phyloP scores from a whole-genome alignment of 768 basidiomycete genomes.

The Lyophyllum atratum region DNA sequence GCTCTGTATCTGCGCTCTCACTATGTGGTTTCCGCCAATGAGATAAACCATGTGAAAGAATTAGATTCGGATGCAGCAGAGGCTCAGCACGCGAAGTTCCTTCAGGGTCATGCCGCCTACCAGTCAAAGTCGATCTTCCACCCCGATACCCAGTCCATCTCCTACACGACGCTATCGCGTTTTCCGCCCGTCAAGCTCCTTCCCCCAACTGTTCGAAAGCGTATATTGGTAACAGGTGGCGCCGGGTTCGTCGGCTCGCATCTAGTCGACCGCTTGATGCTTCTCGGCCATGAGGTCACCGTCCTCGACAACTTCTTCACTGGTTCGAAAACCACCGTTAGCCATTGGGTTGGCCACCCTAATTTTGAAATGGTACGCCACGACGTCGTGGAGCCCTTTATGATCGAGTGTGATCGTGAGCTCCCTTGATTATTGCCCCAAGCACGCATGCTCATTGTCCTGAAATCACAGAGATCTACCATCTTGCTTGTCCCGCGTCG shows the following conservation, averaged over 20 bases:
- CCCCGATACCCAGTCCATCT: conserved; percentile 77
- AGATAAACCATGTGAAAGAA: conserved; percentile 31
- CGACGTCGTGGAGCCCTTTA: conserved; percentile 95
- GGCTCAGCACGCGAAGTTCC: conserved; percentile 54
- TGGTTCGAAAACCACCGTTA: conserved; percentile 94
- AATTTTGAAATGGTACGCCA: conserved; percentile 99
- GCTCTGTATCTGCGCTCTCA: conserved; percentile 87
- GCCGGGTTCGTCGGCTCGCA: conserved; percentile 99
- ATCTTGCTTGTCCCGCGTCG: conserved; percentile 96
- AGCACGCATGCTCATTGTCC: conserved; percentile 14
- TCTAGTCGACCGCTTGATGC: conserved; percentile 96
- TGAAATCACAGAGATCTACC: conserved; percentile 81
- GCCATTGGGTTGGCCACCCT: conserved; percentile 96
- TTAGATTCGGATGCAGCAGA: conserved; percentile 43
- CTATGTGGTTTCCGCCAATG: conserved; percentile 54
- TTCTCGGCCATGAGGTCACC: conserved; percentile 96
- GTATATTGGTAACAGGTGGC: conserved; percentile 93
- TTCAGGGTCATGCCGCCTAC: conserved; percentile 51
- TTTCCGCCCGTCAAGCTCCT: conserved; percentile 94
- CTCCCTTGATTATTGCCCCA: conserved; percentile 17
- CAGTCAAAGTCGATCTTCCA: conserved; percentile 88
- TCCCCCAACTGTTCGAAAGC: conserved; percentile 74
- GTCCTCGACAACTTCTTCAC: conserved; percentile 99
- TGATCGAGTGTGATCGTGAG: conserved; percentile 98
- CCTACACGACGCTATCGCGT: conserved; percentile 88